Conservation (phyloP, 2,329 filamentous ascomycete species). For the Sporothrix pseudoabietina region DNA sequence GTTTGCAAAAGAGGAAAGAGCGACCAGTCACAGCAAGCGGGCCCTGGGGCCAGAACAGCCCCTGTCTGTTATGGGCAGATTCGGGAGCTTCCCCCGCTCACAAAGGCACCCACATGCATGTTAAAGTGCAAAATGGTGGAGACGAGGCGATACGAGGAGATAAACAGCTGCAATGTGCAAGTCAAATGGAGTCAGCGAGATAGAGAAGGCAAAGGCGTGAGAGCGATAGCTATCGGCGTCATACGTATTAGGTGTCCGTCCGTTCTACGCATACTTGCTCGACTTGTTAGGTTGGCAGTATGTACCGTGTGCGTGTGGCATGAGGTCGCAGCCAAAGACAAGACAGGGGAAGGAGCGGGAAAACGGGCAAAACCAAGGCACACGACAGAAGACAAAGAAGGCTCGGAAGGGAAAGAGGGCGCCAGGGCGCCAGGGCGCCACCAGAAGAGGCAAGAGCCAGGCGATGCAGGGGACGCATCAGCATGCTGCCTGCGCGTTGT, state of each 20-base stretch:
- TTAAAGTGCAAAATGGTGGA: slow-evolving; percentile 22
- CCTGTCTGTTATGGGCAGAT: slow-evolving; percentile 25
- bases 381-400: slow-evolving; percentile 1
- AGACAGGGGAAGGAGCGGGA: not conserved
- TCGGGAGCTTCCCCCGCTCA: slow-evolving; percentile 25
- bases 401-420: not conserved
- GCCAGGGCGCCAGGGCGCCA: not conserved
- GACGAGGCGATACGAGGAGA: slow-evolving; percentile 23
- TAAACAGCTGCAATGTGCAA: not conserved
- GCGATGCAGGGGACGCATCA: slow-evolving; percentile 24
- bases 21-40: slow-evolving; percentile 6
- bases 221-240: not conserved
- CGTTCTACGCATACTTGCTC: too few species aligned
- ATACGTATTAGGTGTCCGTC: not conserved
- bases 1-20: slow-evolving; percentile 15
- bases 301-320: not conserved
- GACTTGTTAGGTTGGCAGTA: too few species aligned
- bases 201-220: not conserved
- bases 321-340: not conserved
- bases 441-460: slow-evolving; percentile 5
- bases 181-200: not conserved
- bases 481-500: slow-evolving; percentile 18
- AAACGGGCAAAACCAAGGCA: slow-evolving; percentile 10
- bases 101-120: slow-evolving; percentile 22
- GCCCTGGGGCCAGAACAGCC: slow-evolving; percentile 17